These are phyloP conservation scores for Aphanomyces astaci DNA, from an alignment of 352 stramenopile species.

Conservation along the genomic window DNA sequence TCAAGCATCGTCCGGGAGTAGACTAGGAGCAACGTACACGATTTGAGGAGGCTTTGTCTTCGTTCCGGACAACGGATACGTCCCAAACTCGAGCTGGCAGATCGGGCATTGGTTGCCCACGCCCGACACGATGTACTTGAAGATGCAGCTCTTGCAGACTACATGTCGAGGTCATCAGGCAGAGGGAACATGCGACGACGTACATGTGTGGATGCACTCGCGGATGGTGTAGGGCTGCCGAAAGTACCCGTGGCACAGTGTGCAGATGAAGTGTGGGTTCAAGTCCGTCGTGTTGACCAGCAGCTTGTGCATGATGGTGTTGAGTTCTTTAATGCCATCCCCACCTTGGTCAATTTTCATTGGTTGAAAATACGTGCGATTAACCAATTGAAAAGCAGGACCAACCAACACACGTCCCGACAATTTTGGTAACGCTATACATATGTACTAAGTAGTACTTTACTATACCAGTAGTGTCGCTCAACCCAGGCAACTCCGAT, in stretches of 20 bases:
- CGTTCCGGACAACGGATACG: conserved; percentile 21
- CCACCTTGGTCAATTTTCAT: too few species aligned
- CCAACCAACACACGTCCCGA: too few species aligned
- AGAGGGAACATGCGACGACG: neutral
- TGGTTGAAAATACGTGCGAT: too few species aligned
- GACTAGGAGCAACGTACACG: conserved; percentile 16
- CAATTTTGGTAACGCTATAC: too few species aligned
- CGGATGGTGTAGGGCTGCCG: conserved; percentile 21
- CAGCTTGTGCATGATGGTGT: conserved; percentile 1
- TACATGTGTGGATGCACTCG: conserved; percentile 23
- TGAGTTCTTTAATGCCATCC: neutral
- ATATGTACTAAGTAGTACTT: too few species aligned
- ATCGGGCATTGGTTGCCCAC: conserved; percentile 11
- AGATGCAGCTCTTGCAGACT: conserved; percentile 25
- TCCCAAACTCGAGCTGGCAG: conserved; percentile 16
- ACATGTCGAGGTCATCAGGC: neutral
- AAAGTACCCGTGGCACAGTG: conserved; percentile 20
- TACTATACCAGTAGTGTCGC: too few species aligned
- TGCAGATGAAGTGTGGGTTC: conserved; percentile 20
- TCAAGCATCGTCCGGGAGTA: neutral
- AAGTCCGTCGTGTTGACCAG: neutral
- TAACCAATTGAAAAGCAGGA: too few species aligned
- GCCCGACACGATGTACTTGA: conserved; percentile 22
- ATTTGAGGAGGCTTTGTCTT: conserved; percentile 23
- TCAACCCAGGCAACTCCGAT: too few species aligned